Evolutionary conservation across 129 eudicot genomes (phyloP).

Genomic region (Centaurea solstitialis): DNA sequence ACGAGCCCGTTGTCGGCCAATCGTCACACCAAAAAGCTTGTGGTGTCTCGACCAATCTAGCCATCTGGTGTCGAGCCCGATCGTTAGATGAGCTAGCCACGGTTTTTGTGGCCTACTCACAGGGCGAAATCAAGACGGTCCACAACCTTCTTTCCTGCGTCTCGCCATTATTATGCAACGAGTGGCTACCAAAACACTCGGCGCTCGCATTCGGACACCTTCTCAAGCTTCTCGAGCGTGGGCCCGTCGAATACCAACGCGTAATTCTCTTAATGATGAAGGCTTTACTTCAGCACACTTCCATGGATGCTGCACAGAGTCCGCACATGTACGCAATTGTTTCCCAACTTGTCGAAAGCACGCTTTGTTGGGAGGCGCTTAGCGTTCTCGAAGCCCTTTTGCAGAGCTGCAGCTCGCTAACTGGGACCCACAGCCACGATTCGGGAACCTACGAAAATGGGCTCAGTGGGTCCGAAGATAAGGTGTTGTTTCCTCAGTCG

Average conservation of each 20-base stretch:
- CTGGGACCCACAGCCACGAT: conserved; percentile 71
- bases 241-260: conserved; percentile 90
- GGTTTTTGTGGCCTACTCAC: conserved; percentile 77
- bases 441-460: conserved; percentile 63
- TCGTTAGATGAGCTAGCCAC: conserved; percentile 78
- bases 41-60: conserved; percentile 73
- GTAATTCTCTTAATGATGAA: conserved; percentile 86
- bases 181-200: conserved; percentile 95
- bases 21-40: conserved; percentile 79
- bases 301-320: conserved; percentile 97
- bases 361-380: conserved; percentile 96
- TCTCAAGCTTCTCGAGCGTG: conserved; percentile 79
- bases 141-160: conserved; percentile 80
- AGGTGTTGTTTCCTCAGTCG: conserved; percentile 79
- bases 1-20: conserved; percentile 59
- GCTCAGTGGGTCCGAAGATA: conserved; percentile 65
- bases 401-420: conserved; percentile 92
- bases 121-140: conserved; percentile 73
- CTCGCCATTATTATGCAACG: conserved; percentile 82
- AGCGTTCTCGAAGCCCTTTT: conserved; percentile 96
- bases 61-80: conserved; percentile 87
- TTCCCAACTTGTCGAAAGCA: conserved; percentile 95
- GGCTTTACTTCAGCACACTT: conserved; percentile 93
- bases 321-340: conserved; percentile 99
- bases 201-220: conserved; percentile 93